Evolutionary conservation across 345 rosid species (phyloP).

Genomic region (Angophora floribunda): DNA sequence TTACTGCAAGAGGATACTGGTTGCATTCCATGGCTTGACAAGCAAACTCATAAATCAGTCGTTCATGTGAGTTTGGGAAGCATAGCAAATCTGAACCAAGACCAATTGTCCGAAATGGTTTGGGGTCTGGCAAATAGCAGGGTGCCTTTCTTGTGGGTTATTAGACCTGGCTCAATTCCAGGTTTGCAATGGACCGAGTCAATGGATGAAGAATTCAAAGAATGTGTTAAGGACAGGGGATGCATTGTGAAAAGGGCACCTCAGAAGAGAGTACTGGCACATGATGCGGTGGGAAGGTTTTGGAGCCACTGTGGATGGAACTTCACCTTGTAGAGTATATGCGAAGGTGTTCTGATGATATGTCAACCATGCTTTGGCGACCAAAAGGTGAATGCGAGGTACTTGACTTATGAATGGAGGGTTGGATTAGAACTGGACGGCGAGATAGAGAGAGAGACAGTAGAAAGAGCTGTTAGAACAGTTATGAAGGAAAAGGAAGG

Average conservation of each 20-base stretch:
- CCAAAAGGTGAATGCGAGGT: constrained; percentile 28
- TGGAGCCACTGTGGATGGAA: constrained; percentile 51
- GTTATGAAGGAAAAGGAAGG: constrained; percentile 24
- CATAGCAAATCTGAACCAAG: neutral
- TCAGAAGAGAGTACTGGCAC: constrained; percentile 24
- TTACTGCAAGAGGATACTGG: constrained; percentile 8
- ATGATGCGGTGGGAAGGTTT: constrained; percentile 24
- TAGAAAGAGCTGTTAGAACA: constrained; percentile 14
- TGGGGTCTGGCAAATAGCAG: constrained; percentile 12
- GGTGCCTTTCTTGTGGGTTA: constrained; percentile 14
- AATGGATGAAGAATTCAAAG: neutral
- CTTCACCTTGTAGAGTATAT: constrained; percentile 30
- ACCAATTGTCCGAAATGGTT: constrained; percentile 7
- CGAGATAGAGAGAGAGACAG: constrained; percentile 6
- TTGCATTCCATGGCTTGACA: constrained; percentile 14
- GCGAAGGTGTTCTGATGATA: constrained; percentile 32
- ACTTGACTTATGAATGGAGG: constrained; percentile 32
- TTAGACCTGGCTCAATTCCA: neutral
- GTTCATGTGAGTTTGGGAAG: constrained; percentile 14
- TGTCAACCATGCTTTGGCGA: constrained; percentile 23
- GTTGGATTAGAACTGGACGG: constrained; percentile 16
- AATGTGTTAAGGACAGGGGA: constrained; percentile 14
- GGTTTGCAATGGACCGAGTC: neutral
- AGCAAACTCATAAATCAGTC: constrained; percentile 5
- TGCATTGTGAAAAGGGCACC: constrained; percentile 42